phyloP scores from a whole-genome alignment of 1,284 basidiomycete species.

The Cutaneotrichosporon arboriforme region DNA sequence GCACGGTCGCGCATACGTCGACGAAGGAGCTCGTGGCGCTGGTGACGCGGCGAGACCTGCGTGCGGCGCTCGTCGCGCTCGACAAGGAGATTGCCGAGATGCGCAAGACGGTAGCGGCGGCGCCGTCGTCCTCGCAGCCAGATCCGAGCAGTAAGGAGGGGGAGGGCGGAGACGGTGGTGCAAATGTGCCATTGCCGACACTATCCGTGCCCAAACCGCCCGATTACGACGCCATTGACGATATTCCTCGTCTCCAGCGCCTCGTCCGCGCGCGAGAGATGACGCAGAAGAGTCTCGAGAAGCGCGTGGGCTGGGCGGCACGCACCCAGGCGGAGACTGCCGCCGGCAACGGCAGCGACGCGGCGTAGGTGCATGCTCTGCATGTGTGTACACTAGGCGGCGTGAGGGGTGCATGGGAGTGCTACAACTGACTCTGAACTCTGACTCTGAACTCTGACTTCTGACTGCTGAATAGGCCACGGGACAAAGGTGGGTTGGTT shows the following conservation, averaged over 20 bases:
- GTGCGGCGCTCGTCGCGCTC: slow-evolving; percentile 24
- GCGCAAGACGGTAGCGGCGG: slow-evolving; percentile 19
- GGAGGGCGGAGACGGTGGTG: too few species aligned
- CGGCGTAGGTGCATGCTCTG: too few species aligned
- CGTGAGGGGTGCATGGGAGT: too few species aligned
- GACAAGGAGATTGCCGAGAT: slow-evolving; percentile 37
- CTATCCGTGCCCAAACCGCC: neutral
- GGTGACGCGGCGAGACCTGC: slow-evolving; percentile 32
- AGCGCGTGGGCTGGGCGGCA: slow-evolving; percentile 6
- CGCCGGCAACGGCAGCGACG: too few species aligned
- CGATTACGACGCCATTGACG: slow-evolving; percentile 33
- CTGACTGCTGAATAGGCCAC: too few species aligned
- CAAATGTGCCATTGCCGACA: too few species aligned
- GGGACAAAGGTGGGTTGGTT: too few species aligned
- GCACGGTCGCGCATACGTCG: slow-evolving; percentile 34
- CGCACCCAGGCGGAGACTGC: neutral
- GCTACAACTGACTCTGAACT: too few species aligned
- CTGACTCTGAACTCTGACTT: too few species aligned
- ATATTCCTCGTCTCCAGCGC: slow-evolving; percentile 33
- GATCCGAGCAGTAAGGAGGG: neutral
- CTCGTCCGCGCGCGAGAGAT: slow-evolving; percentile 35
- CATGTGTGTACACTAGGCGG: too few species aligned
- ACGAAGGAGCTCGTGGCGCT: slow-evolving; percentile 26
- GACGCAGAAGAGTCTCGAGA: slow-evolving; percentile 33
- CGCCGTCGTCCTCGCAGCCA: neutral